These are phyloP conservation scores for Silene latifolia DNA, from an alignment of 148 eudicot species.

Conservation along the genomic window DNA sequence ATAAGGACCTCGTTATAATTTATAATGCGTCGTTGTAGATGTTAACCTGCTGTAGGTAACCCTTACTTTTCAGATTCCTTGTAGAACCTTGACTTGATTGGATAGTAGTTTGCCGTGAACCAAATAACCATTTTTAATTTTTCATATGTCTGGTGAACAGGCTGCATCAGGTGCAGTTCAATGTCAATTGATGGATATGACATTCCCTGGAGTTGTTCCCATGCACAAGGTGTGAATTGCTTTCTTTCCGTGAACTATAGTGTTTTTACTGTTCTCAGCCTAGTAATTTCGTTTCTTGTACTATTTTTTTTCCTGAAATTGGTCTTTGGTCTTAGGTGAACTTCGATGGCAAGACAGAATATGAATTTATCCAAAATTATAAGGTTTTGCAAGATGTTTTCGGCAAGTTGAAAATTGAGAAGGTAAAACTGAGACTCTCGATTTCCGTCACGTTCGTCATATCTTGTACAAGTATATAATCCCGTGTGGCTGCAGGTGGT, in stretches of 20 bases:
- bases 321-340: conserved; percentile 52
- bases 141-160: conserved; percentile 31
- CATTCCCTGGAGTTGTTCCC: conserved; percentile 78
- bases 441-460: background rate
- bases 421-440: conserved; percentile 39
- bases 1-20: too few species aligned
- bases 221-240: conserved; percentile 72
- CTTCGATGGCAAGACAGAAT: conserved; percentile 87
- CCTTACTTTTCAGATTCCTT: background rate
- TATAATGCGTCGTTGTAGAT: background rate
- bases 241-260: background rate
- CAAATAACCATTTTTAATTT: background rate
- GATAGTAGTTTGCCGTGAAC: background rate
- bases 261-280: background rate
- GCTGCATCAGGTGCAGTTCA: conserved; percentile 97
- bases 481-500: background rate
- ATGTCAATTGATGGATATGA: conserved; percentile 95
- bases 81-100: background rate
- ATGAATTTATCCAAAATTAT: conserved; percentile 93
- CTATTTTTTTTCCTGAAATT: conserved; percentile 4
- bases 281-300: background rate
- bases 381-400: conserved; percentile 94
- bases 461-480: too few species aligned
- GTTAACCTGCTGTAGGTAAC: background rate
- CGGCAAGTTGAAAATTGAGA: conserved; percentile 77